A percentile compares a stretch with the other conserved stretches of the same genome.
phyloP scores from a whole-genome alignment of 2,329 filamentous ascomycete genomes.

The Raffaelea deltoideospora region DNA sequence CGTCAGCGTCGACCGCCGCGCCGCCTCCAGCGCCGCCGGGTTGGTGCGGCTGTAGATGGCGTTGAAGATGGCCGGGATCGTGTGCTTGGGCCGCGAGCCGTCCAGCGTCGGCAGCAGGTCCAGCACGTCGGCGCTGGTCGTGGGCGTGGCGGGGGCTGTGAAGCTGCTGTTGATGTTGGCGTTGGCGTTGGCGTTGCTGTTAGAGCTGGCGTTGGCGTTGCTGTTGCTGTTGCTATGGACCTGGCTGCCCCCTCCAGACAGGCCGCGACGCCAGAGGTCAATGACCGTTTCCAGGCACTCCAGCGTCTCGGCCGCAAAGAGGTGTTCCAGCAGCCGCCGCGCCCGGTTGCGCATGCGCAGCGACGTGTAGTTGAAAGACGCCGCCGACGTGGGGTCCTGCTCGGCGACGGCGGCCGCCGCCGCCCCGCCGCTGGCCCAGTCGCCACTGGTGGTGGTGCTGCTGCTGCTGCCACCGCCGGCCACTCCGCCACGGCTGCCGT shows the following conservation, averaged over 20 bases:
- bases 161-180: conserved; percentile 14
- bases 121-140: conserved; percentile 58
- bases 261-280: conserved; percentile 56
- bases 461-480: conserved; percentile 15
- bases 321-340: conserved; percentile 73
- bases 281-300: conserved; percentile 89
- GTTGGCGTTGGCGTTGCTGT: not conserved
- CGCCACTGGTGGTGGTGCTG: too few species aligned
- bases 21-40: conserved; percentile 59
- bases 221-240: not conserved
- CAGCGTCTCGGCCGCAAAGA: conserved; percentile 81
- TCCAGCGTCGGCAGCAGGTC: conserved; percentile 82
- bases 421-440: conserved; percentile 5
- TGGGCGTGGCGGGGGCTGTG: too few species aligned
- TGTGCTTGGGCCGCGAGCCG: conserved; percentile 78
- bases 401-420: conserved; percentile 9
- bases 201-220: conserved; percentile 26
- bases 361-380: conserved; percentile 84
- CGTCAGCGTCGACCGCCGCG: conserved; percentile 75
- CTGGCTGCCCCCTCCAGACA: conserved; percentile 14
- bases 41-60: conserved; percentile 92
- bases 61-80: conserved; percentile 88
- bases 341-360: conserved; percentile 82
- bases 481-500: too few species aligned
- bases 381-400: conserved; percentile 52